Percentiles rank a stretch among this genome's conserved stretches.
Evolutionary conservation across 305 asterid genomes (phyloP).

Genomic region (Fraxinus paxiana): DNA sequence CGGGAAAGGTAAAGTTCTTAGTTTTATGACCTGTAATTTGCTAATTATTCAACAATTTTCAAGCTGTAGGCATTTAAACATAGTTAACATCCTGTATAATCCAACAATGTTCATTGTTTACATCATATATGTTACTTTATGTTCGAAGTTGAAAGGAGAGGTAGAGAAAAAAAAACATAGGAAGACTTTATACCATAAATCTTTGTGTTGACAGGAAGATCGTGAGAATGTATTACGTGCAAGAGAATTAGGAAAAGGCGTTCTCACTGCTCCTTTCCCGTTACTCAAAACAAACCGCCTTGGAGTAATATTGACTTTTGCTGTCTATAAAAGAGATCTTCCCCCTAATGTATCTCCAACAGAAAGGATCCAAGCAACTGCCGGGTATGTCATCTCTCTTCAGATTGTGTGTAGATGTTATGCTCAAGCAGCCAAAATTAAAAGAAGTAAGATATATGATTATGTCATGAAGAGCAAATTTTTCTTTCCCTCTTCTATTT

Average conservation of each 20-base stretch:
- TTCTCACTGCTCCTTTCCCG: slow-evolving; percentile 93
- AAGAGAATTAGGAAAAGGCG: slow-evolving; percentile 94
- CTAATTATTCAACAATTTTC: neutral
- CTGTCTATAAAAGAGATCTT: slow-evolving; percentile 74
- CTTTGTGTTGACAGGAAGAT: slow-evolving; percentile 68
- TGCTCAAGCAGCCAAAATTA: neutral
- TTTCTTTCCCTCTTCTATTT: neutral
- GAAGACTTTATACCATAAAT: slow-evolving; percentile 4
- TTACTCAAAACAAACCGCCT: slow-evolving; percentile 87
- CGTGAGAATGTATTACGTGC: slow-evolving; percentile 95
- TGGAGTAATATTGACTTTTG: slow-evolving; percentile 93
- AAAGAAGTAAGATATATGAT: neutral
- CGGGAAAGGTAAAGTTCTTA: slow-evolving; percentile 70
- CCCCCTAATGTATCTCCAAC: slow-evolving; percentile 62
- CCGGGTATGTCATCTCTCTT: slow-evolving; percentile 56
- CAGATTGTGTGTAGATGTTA: neutral
- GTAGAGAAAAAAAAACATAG: neutral
- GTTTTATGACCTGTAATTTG: neutral
- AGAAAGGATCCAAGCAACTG: slow-evolving; percentile 76
- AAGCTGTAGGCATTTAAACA: neutral
- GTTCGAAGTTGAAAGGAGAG: neutral
- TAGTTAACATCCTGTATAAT: neutral
- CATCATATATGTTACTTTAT: neutral
- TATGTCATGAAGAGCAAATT: neutral
- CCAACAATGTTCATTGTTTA: neutral